Conservation (phyloP, 257 asterid species). For the Przewalskia tangutica region DNA sequence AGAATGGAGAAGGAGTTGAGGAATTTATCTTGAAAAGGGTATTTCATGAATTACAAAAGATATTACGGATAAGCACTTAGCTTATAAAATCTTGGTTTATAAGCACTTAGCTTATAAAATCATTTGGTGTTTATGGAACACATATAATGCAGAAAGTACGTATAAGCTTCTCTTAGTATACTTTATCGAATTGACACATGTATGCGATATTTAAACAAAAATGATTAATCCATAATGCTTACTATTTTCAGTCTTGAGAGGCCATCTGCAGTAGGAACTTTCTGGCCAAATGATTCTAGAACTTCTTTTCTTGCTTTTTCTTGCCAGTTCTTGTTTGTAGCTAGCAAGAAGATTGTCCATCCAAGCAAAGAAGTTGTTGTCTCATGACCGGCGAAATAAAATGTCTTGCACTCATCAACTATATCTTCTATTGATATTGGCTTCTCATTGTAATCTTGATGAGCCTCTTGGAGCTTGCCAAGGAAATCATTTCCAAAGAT, state of each 20-base stretch:
- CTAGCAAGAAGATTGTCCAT: slow-evolving; percentile 56
- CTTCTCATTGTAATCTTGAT: slow-evolving; percentile 4
- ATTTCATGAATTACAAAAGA: too few species aligned
- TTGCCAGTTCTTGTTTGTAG: slow-evolving; percentile 59
- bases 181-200: neutral
- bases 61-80: too few species aligned
- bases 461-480: slow-evolving; percentile 38
- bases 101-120: too few species aligned
- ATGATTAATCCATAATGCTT: neutral
- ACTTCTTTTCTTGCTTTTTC: slow-evolving; percentile 59
- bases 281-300: slow-evolving; percentile 16
- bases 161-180: neutral
- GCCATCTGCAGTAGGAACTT: slow-evolving; percentile 32
- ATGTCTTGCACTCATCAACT: slow-evolving; percentile 67
- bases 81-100: too few species aligned
- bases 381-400: slow-evolving; percentile 76
- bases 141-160: neutral
- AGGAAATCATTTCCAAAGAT: slow-evolving; percentile 27
- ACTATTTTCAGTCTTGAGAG: slow-evolving; percentile 45
- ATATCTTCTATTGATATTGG: slow-evolving; percentile 40
- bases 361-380: slow-evolving; percentile 47
- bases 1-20: too few species aligned
- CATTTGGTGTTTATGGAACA: neutral
- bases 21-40: too few species aligned
- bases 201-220: neutral